Evolutionary conservation across 176 grass and related monocot genomes (phyloP), one percentile per base, ranked within the genome.

Genomic region (Thinopyrum elongatum): DNA sequence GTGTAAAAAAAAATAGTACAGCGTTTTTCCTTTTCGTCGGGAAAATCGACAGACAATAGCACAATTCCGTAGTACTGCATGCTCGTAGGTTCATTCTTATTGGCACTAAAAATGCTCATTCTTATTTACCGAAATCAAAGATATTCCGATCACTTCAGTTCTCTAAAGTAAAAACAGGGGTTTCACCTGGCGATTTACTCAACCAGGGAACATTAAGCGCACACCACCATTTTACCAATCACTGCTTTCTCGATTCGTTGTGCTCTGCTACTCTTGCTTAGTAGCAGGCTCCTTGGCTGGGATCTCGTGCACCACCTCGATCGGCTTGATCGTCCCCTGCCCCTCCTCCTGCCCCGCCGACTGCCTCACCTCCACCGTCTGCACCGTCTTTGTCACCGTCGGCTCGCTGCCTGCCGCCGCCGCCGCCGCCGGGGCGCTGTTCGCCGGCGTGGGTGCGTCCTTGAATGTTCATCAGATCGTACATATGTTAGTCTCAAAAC

Each of bases 331-430:
- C 27, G 31, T 25, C n/a, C 78, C 44, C 19, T 82, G 29, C 34
- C 62, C 76, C 10, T 53, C 59, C 30, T 25, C 69, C 77, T 81
- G 68, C 46, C 88, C 82, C 3, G 78, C 78, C 78, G 88, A 82
- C 70, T 84, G 69, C 46, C 83, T 78, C 83, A 81, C 70, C 49
- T 90, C 88, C 78, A 90, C 88, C 34, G 83, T 90, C 70, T 90
- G 88, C 78, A 86, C 78, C 78, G 83, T 70, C 82, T 90, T 89
- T 26, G 10, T 89, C 77, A 81, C 83, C 58, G 69, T 79, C 34
- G 53, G 59, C 1, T 58, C 31, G 17, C 53, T 29, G 2, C 28
- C 72, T 61, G 26, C 68, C 2, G 39, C 34, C 6, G 34, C 41
- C 10, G 10, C 39, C 38, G 8, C 39, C 2, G 51, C 41, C 2